Base-by-base conservation (phyloP, 768 basidiomycete genomes). In the Pisolithus sp. region DNA sequence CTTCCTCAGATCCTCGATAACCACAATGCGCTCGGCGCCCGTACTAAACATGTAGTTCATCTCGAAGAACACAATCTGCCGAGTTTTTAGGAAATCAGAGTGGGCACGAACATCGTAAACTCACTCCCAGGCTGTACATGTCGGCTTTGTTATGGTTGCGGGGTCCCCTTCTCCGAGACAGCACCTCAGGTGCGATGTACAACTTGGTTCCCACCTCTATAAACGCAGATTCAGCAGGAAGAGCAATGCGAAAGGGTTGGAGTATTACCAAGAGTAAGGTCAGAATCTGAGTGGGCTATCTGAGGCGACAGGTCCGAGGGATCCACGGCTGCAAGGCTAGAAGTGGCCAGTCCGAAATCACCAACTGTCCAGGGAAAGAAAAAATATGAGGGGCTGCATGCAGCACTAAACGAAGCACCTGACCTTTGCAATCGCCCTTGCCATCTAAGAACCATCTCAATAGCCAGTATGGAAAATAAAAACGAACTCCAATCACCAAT, bases 1-100 rank as follows among this genome's bases (percentile, higher is more conserved):
- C 59, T 81, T 84, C 23, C 94, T 73, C 26, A 96, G 63, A 46
- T 85, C 81, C 58, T 89, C 87, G 0, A 97, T 76, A 20, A 93
- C 91, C 1, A 78, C 82, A 37, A 89, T 87, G 20, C 93, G 82
- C 62, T 97, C 93, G 18, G 88, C 77, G 2, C 81, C 83, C 0
- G 93, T 96, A 10, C 79, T 72, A 69, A 96, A 92, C 17, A 72
- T 61, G 68, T 85, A 90, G 66, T 91, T 93, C 93, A 96, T 95
- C 71, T 97, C 94, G 61, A 97, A 96, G 69, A 96, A 96, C 13
- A 96, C 93, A 57, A 97, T 84, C 90, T 93, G 55, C 34, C 53
- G 37, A 41, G 30, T 54, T 10, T 4, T 40, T 50, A 6, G 45
- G 50, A 20, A 9, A 20, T 13, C 15, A 50, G 17, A 12, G 15